A percentile compares a stretch with the other conserved stretches of the same genome.
phyloP scores from a whole-genome alignment of 805 yeast species.

The Tetrapisispora pingtungensis region DNA sequence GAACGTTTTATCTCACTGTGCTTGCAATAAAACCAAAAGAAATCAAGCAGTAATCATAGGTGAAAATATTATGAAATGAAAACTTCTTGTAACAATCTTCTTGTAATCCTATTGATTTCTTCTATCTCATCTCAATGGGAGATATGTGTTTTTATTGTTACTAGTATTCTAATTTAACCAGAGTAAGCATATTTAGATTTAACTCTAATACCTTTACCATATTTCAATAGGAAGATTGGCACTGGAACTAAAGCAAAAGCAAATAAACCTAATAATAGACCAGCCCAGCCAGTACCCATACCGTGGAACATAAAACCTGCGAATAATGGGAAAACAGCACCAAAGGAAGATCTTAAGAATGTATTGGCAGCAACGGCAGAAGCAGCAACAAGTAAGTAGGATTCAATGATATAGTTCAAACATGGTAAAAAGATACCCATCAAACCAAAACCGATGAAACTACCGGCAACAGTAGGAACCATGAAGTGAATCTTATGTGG shows the following conservation, averaged over 20 bases:
- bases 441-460: constrained; percentile 58
- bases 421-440: constrained; percentile 59
- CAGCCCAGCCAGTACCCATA: constrained; percentile 74
- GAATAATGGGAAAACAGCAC: constrained; percentile 64
- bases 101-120: too few species aligned
- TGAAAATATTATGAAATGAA: too few species aligned
- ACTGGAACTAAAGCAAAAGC: constrained; percentile 51
- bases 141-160: too few species aligned
- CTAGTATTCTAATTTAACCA: too few species aligned
- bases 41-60: too few species aligned
- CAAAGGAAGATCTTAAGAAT: constrained; percentile 55
- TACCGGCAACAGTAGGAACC: constrained; percentile 61
- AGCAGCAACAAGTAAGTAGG: constrained; percentile 63
- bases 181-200: constrained; percentile 47
- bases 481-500: constrained; percentile 66
- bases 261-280: constrained; percentile 55
- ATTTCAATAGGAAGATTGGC: constrained; percentile 54
- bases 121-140: too few species aligned
- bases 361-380: constrained; percentile 71
- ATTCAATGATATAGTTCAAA: constrained; percentile 62
- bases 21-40: too few species aligned
- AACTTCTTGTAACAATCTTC: too few species aligned
- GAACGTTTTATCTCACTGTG: too few species aligned
- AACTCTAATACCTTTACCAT: constrained; percentile 46
- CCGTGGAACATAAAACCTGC: constrained; percentile 58